Conservation (phyloP, 1,284 basidiomycete species). For the Peniophora sp. region DNA sequence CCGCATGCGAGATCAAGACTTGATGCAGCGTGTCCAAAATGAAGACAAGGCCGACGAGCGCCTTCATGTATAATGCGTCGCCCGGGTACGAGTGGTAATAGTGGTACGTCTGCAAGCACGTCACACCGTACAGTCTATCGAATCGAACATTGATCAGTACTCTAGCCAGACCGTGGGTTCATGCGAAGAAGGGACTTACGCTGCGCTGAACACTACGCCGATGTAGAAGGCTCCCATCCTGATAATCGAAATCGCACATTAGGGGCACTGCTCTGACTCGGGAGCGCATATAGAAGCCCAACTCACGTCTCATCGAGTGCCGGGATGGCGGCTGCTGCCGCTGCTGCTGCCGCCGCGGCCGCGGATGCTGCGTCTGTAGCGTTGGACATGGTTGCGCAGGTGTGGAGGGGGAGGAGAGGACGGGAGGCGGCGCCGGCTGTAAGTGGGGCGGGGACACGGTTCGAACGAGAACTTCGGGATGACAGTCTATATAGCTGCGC, state of each 20-base stretch:
- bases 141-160: neutral
- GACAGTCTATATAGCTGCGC: neutral
- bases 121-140: slow-evolving; percentile 22
- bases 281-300: neutral
- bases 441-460: neutral
- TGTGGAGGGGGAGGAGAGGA: neutral
- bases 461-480: neutral
- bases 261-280: neutral
- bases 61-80: slow-evolving; percentile 43
- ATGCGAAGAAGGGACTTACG: slow-evolving; percentile 22
- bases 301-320: slow-evolving; percentile 1
- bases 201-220: slow-evolving; percentile 37
- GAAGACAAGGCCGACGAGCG: slow-evolving; percentile 37
- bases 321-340: neutral
- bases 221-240: slow-evolving; percentile 44
- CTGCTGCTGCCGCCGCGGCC: neutral
- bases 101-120: slow-evolving; percentile 47
- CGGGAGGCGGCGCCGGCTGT: neutral
- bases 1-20: slow-evolving; percentile 46
- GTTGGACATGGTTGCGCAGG: neutral
- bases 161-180: neutral
- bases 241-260: neutral
- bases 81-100: slow-evolving; percentile 45
- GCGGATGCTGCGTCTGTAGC: neutral
- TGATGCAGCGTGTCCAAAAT: slow-evolving; percentile 48